Conservation (phyloP, 768 basidiomycete species). For the Sarcomyxa edulis region DNA sequence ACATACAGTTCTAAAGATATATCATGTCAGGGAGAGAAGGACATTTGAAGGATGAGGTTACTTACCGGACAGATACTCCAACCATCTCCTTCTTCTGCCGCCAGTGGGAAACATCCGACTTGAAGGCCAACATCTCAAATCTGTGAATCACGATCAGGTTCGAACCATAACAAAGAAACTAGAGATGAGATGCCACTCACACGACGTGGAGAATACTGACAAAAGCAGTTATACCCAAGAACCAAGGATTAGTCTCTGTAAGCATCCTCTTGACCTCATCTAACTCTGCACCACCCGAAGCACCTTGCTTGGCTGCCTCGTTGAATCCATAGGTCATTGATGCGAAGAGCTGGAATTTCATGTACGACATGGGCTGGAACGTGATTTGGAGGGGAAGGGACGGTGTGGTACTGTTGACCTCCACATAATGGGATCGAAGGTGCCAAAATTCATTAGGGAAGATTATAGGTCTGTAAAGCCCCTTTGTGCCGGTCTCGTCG, state of each 20-base stretch:
- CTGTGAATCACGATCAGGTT: constrained; percentile 40
- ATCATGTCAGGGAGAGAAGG: too few species aligned
- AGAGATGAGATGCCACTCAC: constrained; percentile 38
- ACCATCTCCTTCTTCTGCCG: constrained; percentile 90
- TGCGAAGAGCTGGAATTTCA: constrained; percentile 86
- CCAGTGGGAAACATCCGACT: constrained; percentile 94
- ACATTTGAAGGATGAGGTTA: too few species aligned
- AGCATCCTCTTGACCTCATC: constrained; percentile 97
- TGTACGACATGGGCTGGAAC: constrained; percentile 80
- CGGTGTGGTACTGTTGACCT: constrained; percentile 82
- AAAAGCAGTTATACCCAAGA: constrained; percentile 76
- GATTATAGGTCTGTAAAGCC: constrained; percentile 80
- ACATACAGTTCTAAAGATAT: constrained; percentile 46
- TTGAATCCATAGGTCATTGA: constrained; percentile 84
- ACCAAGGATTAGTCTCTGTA: constrained; percentile 82
- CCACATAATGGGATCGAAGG: constrained; percentile 72
- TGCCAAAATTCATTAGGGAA: constrained; percentile 98
- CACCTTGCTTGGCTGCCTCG: constrained; percentile 74
- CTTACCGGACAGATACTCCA: constrained; percentile 88
- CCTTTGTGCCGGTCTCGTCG: constrained; percentile 60
- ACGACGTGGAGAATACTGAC: constrained; percentile 87
- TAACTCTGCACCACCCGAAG: constrained; percentile 60
- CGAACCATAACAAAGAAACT: constrained; percentile 2
- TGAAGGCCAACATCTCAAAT: constrained; percentile 96
- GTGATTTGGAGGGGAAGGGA: constrained; percentile 74